A percentile compares a stretch with the other conserved stretches of the same genome.
Conservation (phyloP, 768 basidiomycete genomes). For the Galerina sulciceps region DNA sequence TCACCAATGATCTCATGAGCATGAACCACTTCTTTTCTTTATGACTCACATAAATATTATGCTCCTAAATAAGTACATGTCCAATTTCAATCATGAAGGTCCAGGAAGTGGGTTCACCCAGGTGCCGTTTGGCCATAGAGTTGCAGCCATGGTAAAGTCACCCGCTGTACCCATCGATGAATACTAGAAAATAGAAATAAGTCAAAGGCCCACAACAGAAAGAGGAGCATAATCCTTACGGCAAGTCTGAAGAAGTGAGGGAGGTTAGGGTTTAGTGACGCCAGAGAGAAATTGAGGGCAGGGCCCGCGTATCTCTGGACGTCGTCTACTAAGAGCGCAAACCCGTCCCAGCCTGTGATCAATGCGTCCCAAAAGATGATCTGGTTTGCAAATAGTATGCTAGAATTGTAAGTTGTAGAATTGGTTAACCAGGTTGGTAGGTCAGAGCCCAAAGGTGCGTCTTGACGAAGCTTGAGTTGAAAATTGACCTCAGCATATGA, state of each 20-base stretch:
- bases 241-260: conserved; percentile 84
- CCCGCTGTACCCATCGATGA: conserved; percentile 51
- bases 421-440: conserved; percentile 78
- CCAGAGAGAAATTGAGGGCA: conserved; percentile 73
- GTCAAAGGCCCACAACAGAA: background rate
- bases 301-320: conserved; percentile 78
- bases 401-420: conserved; percentile 65
- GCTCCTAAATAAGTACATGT: background rate
- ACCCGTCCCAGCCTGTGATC: conserved; percentile 71
- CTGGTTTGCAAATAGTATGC: conserved; percentile 57
- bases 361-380: conserved; percentile 60
- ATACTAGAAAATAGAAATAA: conserved; percentile 41
- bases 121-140: conserved; percentile 78
- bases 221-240: conserved; percentile 45
- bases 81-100: conserved; percentile 44
- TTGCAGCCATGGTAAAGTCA: conserved; percentile 83
- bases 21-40: conserved; percentile 1
- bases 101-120: conserved; percentile 78
- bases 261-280: conserved; percentile 57
- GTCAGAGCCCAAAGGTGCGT: conserved; percentile 70
- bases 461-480: conserved; percentile 62
- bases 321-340: conserved; percentile 82
- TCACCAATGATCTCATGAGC: conserved; percentile 17
- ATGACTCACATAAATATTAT: background rate
- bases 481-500: conserved; percentile 7